These are phyloP conservation scores for Pugionium dolabratum DNA, from an alignment of 345 rosid species.

Conservation along the genomic window DNA sequence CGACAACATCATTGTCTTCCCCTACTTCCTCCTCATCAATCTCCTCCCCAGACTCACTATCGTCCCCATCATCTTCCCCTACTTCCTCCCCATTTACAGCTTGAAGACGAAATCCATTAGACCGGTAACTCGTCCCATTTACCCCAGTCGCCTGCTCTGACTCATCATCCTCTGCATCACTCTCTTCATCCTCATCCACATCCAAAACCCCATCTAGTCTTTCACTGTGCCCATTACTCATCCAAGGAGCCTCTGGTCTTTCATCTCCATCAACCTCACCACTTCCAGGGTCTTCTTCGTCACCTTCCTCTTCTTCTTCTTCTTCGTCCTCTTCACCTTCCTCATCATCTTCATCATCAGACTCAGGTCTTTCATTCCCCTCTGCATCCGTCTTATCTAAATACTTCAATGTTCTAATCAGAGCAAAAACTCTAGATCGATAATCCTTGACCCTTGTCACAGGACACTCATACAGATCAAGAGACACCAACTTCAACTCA, in stretches of 20 bases:
- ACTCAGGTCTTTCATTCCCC: slow-evolving; percentile 76
- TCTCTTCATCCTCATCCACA: slow-evolving; percentile 61
- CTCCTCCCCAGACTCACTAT: slow-evolving; percentile 50
- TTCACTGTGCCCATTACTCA: slow-evolving; percentile 60
- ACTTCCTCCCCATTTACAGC: slow-evolving; percentile 48
- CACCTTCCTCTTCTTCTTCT: slow-evolving; percentile 51
- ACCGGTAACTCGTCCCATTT: no score
- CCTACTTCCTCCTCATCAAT: slow-evolving; percentile 51
- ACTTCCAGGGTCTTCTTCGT: slow-evolving; percentile 68
- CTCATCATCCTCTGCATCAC: slow-evolving; percentile 60
- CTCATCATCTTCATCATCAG: slow-evolving; percentile 72
- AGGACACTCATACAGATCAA: slow-evolving; percentile 84
- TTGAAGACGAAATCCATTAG: slow-evolving; percentile 53
- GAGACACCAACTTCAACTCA: slow-evolving; percentile 61
- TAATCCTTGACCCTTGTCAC: slow-evolving; percentile 72
- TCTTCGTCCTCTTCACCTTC: slow-evolving; percentile 66
- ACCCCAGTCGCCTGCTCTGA: slow-evolving; percentile 50
- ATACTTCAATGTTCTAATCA: slow-evolving; percentile 71
- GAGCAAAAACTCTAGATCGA: slow-evolving; percentile 74
- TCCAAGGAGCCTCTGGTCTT: slow-evolving; percentile 20
- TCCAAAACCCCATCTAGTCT: slow-evolving; percentile 55
- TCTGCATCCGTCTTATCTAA: slow-evolving; percentile 83
- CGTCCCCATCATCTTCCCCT: slow-evolving; percentile 50
- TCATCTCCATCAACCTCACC: slow-evolving; percentile 78
- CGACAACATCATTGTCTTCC: slow-evolving; percentile 53